Conservation (phyloP, 805 yeast species). For the Candida montana region DNA sequence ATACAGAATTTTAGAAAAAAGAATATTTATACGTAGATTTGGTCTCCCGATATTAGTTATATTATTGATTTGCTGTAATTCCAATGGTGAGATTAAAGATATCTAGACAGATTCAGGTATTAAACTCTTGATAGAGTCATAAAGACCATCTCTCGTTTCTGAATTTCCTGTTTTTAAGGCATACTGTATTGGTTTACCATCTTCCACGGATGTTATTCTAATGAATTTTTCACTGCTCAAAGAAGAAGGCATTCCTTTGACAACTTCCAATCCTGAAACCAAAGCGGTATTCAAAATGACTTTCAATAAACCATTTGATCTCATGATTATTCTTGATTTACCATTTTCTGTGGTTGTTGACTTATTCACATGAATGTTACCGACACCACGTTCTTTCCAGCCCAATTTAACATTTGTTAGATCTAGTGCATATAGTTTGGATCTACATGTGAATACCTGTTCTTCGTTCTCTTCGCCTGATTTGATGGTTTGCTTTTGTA, state of each 20-base stretch:
- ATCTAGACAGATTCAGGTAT: slow-evolving; percentile 20
- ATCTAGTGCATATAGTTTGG: slow-evolving; percentile 74
- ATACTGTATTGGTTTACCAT: slow-evolving; percentile 71
- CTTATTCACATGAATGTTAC: slow-evolving; percentile 74
- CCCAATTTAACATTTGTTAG: slow-evolving; percentile 62
- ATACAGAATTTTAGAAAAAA: too few species aligned
- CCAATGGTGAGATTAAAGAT: too few species aligned
- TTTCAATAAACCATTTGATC: slow-evolving; percentile 79
- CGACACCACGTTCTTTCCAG: slow-evolving; percentile 96
- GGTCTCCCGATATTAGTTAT: too few species aligned
- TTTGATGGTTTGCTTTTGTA: slow-evolving; percentile 52
- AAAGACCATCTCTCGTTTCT: slow-evolving; percentile 54
- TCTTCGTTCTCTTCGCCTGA: slow-evolving; percentile 92
- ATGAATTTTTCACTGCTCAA: slow-evolving; percentile 78
- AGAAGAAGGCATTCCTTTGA: slow-evolving; percentile 83
- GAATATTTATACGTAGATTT: too few species aligned
- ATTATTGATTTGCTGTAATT: too few species aligned
- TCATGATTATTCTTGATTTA: slow-evolving; percentile 78
- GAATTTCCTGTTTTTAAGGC: slow-evolving; percentile 68
- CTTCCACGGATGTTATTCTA: slow-evolving; percentile 63
- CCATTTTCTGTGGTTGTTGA: slow-evolving; percentile 14
- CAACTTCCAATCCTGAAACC: slow-evolving; percentile 52
- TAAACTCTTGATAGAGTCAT: slow-evolving; percentile 38
- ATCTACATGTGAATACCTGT: slow-evolving; percentile 60
- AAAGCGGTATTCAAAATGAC: slow-evolving; percentile 77